Percentiles rank a stretch among this genome's conserved stretches.
These are phyloP conservation scores for Omphalotus olearius DNA, from an alignment of 1,284 basidiomycete genomes.

Conservation along the genomic window DNA sequence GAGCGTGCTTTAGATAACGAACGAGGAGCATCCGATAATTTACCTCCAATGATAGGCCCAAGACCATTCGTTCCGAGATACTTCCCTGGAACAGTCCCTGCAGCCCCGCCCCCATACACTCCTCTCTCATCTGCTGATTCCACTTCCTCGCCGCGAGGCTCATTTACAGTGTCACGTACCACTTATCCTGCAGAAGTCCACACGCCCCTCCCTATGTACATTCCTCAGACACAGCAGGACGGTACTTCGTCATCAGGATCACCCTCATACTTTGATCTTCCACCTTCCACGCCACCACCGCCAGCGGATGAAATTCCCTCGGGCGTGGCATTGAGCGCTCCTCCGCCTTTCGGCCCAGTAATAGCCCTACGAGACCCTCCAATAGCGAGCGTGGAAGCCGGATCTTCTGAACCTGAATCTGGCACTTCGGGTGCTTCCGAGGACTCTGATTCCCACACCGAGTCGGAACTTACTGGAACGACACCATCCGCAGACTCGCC, in stretches of 20 bases:
- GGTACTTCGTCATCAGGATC: neutral
- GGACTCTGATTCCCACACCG: too few relatives aligned
- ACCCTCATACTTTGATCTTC: neutral
- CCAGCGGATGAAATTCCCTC: neutral
- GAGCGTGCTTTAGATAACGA: slow-evolving; percentile 2
- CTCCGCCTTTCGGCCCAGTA: too few relatives aligned
- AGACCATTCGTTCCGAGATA: slow-evolving; percentile 48
- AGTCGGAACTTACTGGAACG: too few relatives aligned
- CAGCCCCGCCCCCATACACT: slow-evolving; percentile 34
- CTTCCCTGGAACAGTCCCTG: slow-evolving; percentile 44
- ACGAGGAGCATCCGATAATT: slow-evolving; percentile 18
- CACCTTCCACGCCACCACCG: neutral
- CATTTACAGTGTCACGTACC: neutral
- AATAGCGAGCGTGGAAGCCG: too few relatives aligned
- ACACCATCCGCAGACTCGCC: too few relatives aligned
- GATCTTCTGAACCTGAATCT: too few relatives aligned
- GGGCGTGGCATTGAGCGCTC: too few relatives aligned
- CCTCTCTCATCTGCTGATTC: neutral
- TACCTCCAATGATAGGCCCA: slow-evolving; percentile 39
- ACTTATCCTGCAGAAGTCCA: neutral
- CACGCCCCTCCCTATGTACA: neutral
- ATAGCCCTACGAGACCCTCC: too few relatives aligned
- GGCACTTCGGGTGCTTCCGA: too few relatives aligned
- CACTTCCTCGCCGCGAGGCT: neutral
- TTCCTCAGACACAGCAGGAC: neutral